Evolutionary conservation across 108 stramenopile species (phyloP), one percentile per base, ranked within the genome.

Genomic region (Heterococcus sp.): DNA sequence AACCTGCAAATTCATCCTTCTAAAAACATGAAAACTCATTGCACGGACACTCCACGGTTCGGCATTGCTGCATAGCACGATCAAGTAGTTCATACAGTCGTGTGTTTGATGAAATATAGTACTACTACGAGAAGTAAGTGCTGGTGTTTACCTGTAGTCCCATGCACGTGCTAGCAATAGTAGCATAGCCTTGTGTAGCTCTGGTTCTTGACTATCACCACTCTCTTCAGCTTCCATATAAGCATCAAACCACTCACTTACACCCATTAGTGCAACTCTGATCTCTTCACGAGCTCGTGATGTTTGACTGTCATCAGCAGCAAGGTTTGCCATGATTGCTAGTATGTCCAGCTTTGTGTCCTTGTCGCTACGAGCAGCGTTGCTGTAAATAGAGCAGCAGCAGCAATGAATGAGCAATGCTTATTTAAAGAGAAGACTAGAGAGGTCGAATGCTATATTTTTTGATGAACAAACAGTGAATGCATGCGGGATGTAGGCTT

Each of bases 311-410:
- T 37, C 76, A 3, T 73, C 30, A 8, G 72, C 27, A 71, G 88
- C 86, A 14, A 89, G 77, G 65, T 89, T 89, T 28, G 78, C 78
- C 3, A 89, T 75, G 64, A 89, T 87, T 30, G 82, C 67, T 26
- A 89, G 76, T 2, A 89, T 82, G 69, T 89, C 89, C 5, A 89
- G 83, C 71, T 87, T 85, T 34, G 89, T 88, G 71, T 89, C 89
- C 71, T 89, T 87, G 71, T 87, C 87, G 2, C 74, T 37, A 8
- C 71, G 35, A 27, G 14, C 35, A 31, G 83, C 85, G 37, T 83
- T 35, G 46, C 46, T 58, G 46, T 58, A n/a, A n/a, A n/a, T n/a
- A n/a, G n/a, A n/a, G n/a, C n/a, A n/a, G n/a, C 28, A n/a, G n/a
- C n/a, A n/a, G 14, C 30, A n/a, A n/a, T 58, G 46, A 58, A 58